These are phyloP conservation scores for Venturiaceae sp. DNA, from an alignment of 2,329 filamentous ascomycete species.

Conservation along the genomic window DNA sequence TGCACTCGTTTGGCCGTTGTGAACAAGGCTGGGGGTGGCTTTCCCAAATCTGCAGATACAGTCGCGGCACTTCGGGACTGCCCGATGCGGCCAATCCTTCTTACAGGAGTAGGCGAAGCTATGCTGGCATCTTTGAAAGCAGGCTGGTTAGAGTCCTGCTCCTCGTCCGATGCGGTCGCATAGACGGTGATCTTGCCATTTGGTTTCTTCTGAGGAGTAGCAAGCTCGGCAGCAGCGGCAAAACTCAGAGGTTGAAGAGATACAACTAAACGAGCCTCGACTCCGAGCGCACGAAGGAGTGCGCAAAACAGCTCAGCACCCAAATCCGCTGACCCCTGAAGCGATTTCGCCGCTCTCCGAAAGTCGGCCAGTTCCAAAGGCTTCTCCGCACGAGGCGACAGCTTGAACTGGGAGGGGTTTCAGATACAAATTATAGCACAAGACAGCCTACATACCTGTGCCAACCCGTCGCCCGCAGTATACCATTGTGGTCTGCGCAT, in stretches of 20 bases:
- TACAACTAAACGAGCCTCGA: conserved; percentile 76
- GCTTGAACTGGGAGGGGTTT: conserved; percentile 38
- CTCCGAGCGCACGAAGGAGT: conserved; percentile 69
- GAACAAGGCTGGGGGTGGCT: conserved; percentile 11
- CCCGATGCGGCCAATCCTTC: conserved; percentile 3
- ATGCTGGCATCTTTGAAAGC: not conserved
- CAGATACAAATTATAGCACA: not conserved
- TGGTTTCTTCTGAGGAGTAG: conserved; percentile 29
- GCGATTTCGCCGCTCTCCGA: conserved; percentile 52
- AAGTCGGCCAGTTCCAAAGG: conserved; percentile 67
- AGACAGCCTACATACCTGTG: conserved; percentile 11
- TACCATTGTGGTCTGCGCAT: conserved; percentile 46
- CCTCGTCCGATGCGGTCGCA: conserved; percentile 17
- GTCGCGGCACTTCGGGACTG: not conserved
- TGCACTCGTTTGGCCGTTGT: conserved; percentile 8
- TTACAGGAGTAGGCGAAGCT: not conserved
- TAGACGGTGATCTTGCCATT: conserved; percentile 23
- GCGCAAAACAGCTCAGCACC: conserved; percentile 89
- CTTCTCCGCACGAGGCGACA: conserved; percentile 55
- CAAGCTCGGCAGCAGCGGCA: conserved; percentile 29
- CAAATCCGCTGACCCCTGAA: conserved; percentile 78
- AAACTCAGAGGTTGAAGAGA: conserved; percentile 80
- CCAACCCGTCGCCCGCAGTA: conserved; percentile 46
- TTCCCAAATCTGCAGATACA: conserved; percentile 11
- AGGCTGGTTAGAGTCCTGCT: not conserved